A percentile compares a stretch with the other conserved stretches of the same genome.
Conservation (phyloP, 805 yeast genomes). For the Brettanomyces bruxellensis region DNA sequence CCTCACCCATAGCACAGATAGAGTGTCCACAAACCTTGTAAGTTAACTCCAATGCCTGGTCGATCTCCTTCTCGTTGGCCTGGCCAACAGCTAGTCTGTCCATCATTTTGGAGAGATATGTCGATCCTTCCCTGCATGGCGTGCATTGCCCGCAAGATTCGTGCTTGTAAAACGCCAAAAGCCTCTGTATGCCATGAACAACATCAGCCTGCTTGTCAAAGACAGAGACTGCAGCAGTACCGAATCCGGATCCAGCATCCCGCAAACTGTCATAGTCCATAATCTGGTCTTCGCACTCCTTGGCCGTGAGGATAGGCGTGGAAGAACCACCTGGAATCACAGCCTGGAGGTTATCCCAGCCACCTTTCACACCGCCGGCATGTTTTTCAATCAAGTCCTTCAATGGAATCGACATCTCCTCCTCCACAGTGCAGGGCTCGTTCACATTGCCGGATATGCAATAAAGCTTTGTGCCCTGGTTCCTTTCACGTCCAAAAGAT, state of each 20-base stretch:
- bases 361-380: constrained; percentile 87
- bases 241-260: constrained; percentile 81
- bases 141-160: constrained; percentile 95
- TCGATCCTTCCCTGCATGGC: constrained; percentile 90
- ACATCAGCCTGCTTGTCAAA: constrained; percentile 83
- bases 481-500: constrained; percentile 76
- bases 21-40: constrained; percentile 89
- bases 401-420: constrained; percentile 86
- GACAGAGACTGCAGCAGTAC: constrained; percentile 90
- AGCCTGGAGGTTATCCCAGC: constrained; percentile 86
- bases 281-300: constrained; percentile 54
- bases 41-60: constrained; percentile 74
- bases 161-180: constrained; percentile 78
- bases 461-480: constrained; percentile 73
- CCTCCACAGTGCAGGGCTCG: constrained; percentile 89
- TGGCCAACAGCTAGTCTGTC: constrained; percentile 72
- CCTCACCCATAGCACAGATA: constrained; percentile 87
- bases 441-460: constrained; percentile 88
- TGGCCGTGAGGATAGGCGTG: constrained; percentile 70
- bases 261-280: constrained; percentile 86
- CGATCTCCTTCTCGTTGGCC: constrained; percentile 74
- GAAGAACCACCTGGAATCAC: constrained; percentile 90
- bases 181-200: constrained; percentile 77
- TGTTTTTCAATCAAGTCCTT: constrained; percentile 77
- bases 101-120: constrained; percentile 80